phyloP scores from a whole-genome alignment of 2,329 filamentous ascomycete genomes.

The Fusarium decemcellulare region DNA sequence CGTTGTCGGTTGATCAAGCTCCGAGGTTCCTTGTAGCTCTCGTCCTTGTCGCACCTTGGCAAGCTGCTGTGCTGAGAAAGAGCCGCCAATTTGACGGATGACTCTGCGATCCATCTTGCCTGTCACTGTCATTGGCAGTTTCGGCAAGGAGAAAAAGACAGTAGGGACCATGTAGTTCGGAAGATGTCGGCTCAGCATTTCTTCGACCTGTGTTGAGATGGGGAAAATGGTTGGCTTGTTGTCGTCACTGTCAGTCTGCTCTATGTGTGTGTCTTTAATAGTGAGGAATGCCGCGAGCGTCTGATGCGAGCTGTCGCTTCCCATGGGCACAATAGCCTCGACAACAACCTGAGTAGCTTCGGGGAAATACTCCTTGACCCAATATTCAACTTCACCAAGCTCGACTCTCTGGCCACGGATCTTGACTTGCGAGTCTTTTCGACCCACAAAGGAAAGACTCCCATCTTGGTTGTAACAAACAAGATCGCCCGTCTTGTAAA shows the following conservation, averaged over 20 bases:
- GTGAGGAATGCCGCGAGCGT: not conserved
- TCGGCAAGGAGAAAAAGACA: constrained; percentile 12
- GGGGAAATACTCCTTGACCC: constrained; percentile 7
- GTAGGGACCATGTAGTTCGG: constrained; percentile 34
- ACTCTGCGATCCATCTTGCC: constrained; percentile 30
- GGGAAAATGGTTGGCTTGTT: not conserved
- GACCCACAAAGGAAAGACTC: constrained; percentile 27
- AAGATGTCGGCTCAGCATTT: constrained; percentile 1
- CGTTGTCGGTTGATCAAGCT: constrained; percentile 7
- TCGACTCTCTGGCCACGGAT: constrained; percentile 42
- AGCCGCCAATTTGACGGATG: constrained; percentile 11
- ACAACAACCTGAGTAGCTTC: constrained; percentile 8
- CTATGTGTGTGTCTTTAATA: too few relatives aligned
- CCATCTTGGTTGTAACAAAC: constrained; percentile 33
- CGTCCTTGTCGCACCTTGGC: not conserved
- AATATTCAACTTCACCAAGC: constrained; percentile 40
- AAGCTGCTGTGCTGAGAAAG: constrained; percentile 1
- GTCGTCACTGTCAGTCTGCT: not conserved
- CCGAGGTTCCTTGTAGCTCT: not conserved
- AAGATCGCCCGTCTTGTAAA: constrained; percentile 41
- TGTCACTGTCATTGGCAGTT: constrained; percentile 25
- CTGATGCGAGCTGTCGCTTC: not conserved
- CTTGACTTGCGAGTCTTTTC: constrained; percentile 44
- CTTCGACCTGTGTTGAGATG: not conserved
- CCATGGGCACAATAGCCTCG: constrained; percentile 3